phyloP scores from a whole-genome alignment of 2,329 filamentous ascomycete genomes.

The Alternaria dauci region DNA sequence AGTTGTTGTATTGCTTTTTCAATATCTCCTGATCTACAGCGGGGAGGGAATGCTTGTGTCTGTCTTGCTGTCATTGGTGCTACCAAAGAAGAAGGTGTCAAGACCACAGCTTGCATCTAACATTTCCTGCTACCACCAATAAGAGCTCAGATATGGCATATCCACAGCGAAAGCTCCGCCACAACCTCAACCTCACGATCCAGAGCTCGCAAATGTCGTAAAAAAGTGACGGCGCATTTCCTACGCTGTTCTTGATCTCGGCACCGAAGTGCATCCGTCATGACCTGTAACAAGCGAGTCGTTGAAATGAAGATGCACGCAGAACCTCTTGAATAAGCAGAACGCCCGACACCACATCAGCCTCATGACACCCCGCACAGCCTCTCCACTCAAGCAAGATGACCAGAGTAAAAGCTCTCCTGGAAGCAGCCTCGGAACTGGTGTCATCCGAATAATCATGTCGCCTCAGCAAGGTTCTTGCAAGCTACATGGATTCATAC shows the following conservation, averaged over 20 bases:
- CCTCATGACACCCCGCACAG: constrained; percentile 2
- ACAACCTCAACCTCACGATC: constrained; percentile 18
- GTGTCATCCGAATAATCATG: background rate
- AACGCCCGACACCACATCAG: constrained; percentile 1
- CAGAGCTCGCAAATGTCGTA: constrained; percentile 8
- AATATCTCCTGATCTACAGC: constrained; percentile 10
- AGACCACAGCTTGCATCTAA: constrained; percentile 14
- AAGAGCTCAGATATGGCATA: constrained; percentile 8
- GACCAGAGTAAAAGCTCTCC: background rate
- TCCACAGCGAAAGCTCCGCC: constrained; percentile 13
- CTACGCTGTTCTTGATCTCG: constrained; percentile 12
- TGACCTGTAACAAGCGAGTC: constrained; percentile 6
- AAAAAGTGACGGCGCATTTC: constrained; percentile 6
- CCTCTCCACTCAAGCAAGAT: background rate
- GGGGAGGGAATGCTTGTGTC: constrained; percentile 2
- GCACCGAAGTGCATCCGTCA: constrained; percentile 10
- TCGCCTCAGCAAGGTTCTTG: background rate
- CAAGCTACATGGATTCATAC: background rate
- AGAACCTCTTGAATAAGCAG: constrained; percentile 11
- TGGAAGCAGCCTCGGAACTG: constrained; percentile 1
- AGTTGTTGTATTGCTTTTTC: constrained; percentile 7
- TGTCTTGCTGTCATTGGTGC: constrained; percentile 13
- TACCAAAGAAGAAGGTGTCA: constrained; percentile 28
- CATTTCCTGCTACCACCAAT: constrained; percentile 21
- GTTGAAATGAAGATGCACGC: constrained; percentile 11